These are phyloP conservation scores for Salix exigua DNA, from an alignment of 345 rosid genomes.

Conservation along the genomic window DNA sequence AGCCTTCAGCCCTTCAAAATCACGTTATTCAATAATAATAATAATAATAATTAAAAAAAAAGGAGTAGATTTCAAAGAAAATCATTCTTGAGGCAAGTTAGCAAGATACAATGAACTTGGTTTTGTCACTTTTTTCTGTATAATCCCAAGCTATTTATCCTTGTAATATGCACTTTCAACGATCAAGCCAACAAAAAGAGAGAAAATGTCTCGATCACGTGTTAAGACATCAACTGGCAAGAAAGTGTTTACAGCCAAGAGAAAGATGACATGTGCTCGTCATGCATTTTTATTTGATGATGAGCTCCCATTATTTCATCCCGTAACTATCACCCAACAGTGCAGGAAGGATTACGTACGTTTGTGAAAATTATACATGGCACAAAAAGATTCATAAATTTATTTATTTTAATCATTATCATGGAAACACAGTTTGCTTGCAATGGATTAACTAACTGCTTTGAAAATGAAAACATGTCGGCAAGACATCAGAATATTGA, in stretches of 20 bases:
- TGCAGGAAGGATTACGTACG: neutral
- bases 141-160: slow-evolving; percentile 17
- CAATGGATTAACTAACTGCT: neutral
- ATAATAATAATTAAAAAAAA: no score
- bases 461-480: neutral
- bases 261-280: neutral
- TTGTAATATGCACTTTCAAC: slow-evolving; percentile 10
- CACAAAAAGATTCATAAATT: no score
- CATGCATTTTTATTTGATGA: neutral
- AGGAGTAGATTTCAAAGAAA: slow-evolving; percentile 8
- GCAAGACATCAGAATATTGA: neutral
- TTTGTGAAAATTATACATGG: no score
- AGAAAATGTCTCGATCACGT: slow-evolving; percentile 9
- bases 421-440: neutral
- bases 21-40: neutral
- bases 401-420: neutral
- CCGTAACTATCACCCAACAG: neutral
- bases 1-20: neutral
- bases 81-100: slow-evolving; percentile 15
- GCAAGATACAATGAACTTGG: slow-evolving; percentile 14
- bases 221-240: neutral
- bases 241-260: neutral
- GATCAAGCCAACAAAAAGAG: slow-evolving; percentile 2
- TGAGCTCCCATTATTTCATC: neutral
- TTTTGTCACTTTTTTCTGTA: slow-evolving; percentile 10